Percentiles rank a stretch among this genome's conserved stretches.
These are phyloP conservation scores for Eutrema heterophyllum DNA, from an alignment of 345 rosid species.

Conservation along the genomic window DNA sequence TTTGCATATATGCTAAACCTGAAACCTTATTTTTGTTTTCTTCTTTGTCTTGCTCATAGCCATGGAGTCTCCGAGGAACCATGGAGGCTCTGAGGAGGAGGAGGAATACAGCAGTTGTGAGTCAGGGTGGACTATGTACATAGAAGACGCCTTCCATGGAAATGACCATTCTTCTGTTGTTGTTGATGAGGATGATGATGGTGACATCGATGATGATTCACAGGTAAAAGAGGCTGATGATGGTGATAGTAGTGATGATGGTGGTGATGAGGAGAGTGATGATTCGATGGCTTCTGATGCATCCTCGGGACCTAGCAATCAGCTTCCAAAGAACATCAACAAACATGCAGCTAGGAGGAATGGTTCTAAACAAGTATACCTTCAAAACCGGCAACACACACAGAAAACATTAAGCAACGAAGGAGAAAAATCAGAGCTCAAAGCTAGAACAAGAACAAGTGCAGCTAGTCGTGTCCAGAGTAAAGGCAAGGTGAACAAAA, in stretches of 20 bases:
- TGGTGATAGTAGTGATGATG: slow-evolving; percentile 15
- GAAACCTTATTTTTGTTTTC: neutral
- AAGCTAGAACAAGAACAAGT: slow-evolving; percentile 35
- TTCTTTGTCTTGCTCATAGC: slow-evolving; percentile 15
- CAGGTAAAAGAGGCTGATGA: slow-evolving; percentile 10
- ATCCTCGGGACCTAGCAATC: slow-evolving; percentile 58
- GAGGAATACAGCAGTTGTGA: slow-evolving; percentile 46
- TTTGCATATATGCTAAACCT: neutral
- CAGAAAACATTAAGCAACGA: slow-evolving; percentile 23
- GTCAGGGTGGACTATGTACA: slow-evolving; percentile 67
- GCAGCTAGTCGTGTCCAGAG: slow-evolving; percentile 43
- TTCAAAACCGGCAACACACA: slow-evolving; percentile 24
- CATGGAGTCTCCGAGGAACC: slow-evolving; percentile 47
- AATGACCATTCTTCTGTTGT: slow-evolving; percentile 21
- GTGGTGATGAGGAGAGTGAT: slow-evolving; percentile 42
- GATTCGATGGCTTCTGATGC: slow-evolving; percentile 80
- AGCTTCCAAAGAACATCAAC: slow-evolving; percentile 26
- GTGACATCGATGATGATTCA: slow-evolving; percentile 8
- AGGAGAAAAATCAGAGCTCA: slow-evolving; percentile 31
- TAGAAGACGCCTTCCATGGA: slow-evolving; percentile 42
- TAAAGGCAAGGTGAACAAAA: slow-evolving; percentile 42
- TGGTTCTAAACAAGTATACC: slow-evolving; percentile 32
- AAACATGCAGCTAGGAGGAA: slow-evolving; percentile 31
- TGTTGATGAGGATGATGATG: slow-evolving; percentile 19
- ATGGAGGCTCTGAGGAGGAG: slow-evolving; percentile 25